Evolutionary conservation across 768 basidiomycete genomes (phyloP), one percentile per base, ranked within the genome.

Genomic region (Naganishia friedmannii): DNA sequence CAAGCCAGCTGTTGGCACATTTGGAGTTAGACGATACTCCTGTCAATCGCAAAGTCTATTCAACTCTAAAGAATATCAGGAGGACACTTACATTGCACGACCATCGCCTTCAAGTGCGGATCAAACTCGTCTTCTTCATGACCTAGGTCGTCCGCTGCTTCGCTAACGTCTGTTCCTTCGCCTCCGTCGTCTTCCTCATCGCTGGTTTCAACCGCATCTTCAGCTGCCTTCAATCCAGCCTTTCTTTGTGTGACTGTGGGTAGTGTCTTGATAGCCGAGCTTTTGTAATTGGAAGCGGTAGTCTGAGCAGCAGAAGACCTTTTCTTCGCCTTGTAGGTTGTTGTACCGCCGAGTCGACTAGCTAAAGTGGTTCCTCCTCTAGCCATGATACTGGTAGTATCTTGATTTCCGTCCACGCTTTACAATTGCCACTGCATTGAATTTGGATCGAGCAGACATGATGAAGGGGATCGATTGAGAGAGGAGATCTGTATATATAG

Each of bases 81-180:
- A 45, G 29, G 2, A 45, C 23, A 23, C 39, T 51, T 51, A 63
- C 60, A 45, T 21, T 46, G 31, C 5, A n/a, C 23, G 0, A 45
- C 60, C 39, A 45, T 45, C 4, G 37, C 60, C 23, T 63, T 63
- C 21, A 63, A 17, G 1, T 63, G 15, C 0, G 60, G 60, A 45
- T 63, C 60, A 29, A 63, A 63, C 39, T 45, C 60, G 23, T 63
- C 57, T 8, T 58, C 57, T 23, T 4, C n/a, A 51, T 26, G 3
- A 34, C 34, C 54, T 31, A 1, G 29, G 19, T 56, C 54, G 1
- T 6, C 17, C 7, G n/a, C 60, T 28, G 23, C 60, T 17, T 63
- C 42, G 26, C 60, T 63, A 17, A 4, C n/a, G 37, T 23, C 42
- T 26, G 32, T n/a, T 13, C 21, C 23, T 2, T 45, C 60, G 26